Conservation (phyloP, 495 filamentous ascomycete species). For the Daldinia childiae region DNA sequence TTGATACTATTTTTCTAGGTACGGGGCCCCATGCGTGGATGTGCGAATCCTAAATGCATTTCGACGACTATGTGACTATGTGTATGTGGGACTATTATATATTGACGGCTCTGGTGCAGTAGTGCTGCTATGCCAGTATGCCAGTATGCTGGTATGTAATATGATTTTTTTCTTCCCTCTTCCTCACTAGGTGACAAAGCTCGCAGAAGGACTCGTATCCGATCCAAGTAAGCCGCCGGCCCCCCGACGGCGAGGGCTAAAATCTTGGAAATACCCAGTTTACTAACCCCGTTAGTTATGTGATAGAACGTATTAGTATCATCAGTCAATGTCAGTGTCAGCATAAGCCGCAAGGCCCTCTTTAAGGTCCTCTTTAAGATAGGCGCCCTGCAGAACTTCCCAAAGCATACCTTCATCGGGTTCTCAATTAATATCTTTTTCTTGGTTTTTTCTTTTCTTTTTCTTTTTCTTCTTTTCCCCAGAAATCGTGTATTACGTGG, state of each 20-base stretch:
- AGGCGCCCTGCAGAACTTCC: conserved; percentile 2
- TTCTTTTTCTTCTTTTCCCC: not conserved
- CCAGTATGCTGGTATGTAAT: not conserved
- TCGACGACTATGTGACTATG: not conserved
- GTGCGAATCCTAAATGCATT: conserved; percentile 9
- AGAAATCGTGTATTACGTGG: conserved; percentile 2
- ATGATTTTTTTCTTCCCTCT: not conserved
- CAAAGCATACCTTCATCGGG: not conserved
- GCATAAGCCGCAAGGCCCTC: conserved; percentile 4
- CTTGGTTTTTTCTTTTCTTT: not conserved
- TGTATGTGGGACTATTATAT: conserved; percentile 6
- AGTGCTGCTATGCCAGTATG: not conserved
- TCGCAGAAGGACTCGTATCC: not conserved
- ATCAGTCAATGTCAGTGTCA: not conserved
- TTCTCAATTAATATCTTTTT: not conserved
- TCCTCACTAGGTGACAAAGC: not conserved
- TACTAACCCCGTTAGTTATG: not conserved
- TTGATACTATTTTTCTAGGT: conserved; percentile 27
- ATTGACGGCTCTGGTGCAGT: not conserved
- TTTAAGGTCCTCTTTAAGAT: conserved; percentile 5
- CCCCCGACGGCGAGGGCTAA: not conserved
- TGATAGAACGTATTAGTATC: conserved; percentile 2
- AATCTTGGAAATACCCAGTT: conserved; percentile 6
- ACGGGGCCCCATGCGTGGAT: conserved; percentile 16
- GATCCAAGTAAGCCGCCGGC: not conserved